Evolutionary conservation across 768 basidiomycete species (phyloP).

Genomic region (Gyrodon lividus): DNA sequence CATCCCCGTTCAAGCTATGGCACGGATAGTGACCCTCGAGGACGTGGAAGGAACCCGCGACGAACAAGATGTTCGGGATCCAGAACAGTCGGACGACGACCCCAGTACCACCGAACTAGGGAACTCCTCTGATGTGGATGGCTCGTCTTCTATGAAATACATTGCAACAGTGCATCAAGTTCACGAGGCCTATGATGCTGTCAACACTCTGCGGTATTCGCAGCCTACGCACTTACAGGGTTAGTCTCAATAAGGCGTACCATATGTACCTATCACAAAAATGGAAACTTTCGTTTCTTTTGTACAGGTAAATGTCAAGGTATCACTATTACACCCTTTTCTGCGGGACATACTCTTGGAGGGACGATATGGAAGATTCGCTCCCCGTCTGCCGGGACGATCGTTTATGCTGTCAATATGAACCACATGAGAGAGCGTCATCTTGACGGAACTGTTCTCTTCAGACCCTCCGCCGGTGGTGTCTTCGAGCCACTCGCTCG

Average conservation of each 20-base stretch:
- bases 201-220: constrained; percentile 91
- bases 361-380: constrained; percentile 98
- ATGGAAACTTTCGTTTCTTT: background rate
- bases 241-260: constrained; percentile 32
- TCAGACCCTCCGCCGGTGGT: constrained; percentile 69
- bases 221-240: constrained; percentile 95
- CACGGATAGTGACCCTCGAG: constrained; percentile 84
- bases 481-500: constrained; percentile 84
- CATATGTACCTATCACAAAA: constrained; percentile 2
- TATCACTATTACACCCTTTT: constrained; percentile 91
- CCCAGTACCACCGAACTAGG: constrained; percentile 24
- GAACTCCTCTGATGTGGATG: constrained; percentile 3
- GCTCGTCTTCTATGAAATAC: constrained; percentile 43
- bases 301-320: constrained; percentile 82
- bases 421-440: constrained; percentile 97
- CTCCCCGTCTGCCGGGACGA: constrained; percentile 95
- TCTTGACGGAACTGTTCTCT: constrained; percentile 88
- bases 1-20: constrained; percentile 94
- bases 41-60: constrained; percentile 81
- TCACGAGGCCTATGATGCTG: constrained; percentile 87
- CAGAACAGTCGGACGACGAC: constrained; percentile 22
- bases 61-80: constrained; percentile 58
- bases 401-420: constrained; percentile 91
- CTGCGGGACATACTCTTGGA: constrained; percentile 92
- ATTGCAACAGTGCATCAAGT: constrained; percentile 82